Conservation (phyloP, 208 protist species). For the Leishmania amazonensis region DNA sequence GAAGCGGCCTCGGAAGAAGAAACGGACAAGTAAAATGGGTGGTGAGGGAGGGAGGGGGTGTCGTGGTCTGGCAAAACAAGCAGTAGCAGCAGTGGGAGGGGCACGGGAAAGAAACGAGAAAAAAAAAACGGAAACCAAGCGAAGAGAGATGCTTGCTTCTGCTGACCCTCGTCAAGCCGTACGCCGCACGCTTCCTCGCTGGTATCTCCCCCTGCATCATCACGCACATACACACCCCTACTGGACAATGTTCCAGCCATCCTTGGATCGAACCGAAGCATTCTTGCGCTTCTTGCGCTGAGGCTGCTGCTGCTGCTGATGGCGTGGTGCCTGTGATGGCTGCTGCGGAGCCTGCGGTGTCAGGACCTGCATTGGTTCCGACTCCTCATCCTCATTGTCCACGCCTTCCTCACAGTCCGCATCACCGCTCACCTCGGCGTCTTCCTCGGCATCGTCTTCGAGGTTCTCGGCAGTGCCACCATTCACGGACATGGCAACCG, state of each 20-base stretch:
- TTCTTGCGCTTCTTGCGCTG: slow-evolving; percentile 67
- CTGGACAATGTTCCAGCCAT: slow-evolving; percentile 74
- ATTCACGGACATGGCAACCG: slow-evolving; percentile 69
- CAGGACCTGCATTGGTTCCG: background rate
- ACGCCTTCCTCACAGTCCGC: slow-evolving; percentile 17
- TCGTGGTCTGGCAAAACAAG: background rate
- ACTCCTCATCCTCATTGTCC: slow-evolving; percentile 19
- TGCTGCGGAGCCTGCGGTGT: slow-evolving; percentile 7
- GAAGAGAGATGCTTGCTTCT: background rate
- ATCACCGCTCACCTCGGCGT: slow-evolving; percentile 15
- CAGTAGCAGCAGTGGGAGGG: background rate
- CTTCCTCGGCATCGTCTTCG: slow-evolving; percentile 28
- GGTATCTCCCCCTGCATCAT: background rate
- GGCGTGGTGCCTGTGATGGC: slow-evolving; percentile 2
- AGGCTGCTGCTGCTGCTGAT: slow-evolving; percentile 25
- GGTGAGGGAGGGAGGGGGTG: background rate
- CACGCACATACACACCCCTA: slow-evolving; percentile 11
- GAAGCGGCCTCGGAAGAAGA: background rate
- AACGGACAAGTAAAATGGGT: background rate
- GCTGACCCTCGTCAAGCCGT: background rate
- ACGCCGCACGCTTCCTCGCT: background rate
- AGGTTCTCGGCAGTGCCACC: slow-evolving; percentile 32
- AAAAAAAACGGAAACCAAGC: background rate
- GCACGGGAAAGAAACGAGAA: background rate
- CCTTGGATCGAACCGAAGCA: slow-evolving; percentile 54